Conservation (phyloP, 2,329 filamentous ascomycete species). For the Dothideomycetes sp. region DNA sequence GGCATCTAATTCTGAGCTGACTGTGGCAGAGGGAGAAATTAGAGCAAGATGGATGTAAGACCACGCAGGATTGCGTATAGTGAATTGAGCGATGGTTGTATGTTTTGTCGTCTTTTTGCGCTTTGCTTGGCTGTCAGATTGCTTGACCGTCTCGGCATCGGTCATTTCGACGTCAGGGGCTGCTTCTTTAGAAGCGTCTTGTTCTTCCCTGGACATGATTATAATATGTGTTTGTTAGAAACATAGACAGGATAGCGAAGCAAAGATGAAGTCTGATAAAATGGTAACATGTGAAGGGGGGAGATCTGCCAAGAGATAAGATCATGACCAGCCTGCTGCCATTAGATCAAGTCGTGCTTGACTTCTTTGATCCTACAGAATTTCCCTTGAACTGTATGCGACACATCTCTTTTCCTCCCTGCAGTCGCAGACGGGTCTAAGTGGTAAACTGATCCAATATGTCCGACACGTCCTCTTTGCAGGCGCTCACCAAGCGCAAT, state of each 20-base stretch:
- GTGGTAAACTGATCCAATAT: not conserved
- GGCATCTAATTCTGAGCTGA: conserved; percentile 38
- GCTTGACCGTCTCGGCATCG: not conserved
- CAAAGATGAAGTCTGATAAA: not conserved
- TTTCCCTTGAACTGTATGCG: not conserved
- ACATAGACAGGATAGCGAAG: no score
- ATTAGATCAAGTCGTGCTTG: no score
- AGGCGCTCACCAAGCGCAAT: conserved; percentile 53
- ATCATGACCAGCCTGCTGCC: no score
- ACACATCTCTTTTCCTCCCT: not conserved
- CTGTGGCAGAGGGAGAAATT: conserved; percentile 10
- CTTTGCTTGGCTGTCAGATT: not conserved
- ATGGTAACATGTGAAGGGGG: not conserved
- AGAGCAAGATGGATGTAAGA: conserved; percentile 32
- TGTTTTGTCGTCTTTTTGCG: conserved; percentile 9
- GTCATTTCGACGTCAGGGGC: not conserved
- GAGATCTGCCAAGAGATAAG: not conserved
- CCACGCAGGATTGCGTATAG: conserved; percentile 27
- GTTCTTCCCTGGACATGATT: not conserved
- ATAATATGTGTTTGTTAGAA: not conserved
- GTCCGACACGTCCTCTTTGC: conserved; percentile 1
- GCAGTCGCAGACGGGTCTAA: not conserved
- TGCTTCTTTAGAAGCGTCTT: not conserved
- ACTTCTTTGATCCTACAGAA: no score
- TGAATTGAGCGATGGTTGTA: conserved; percentile 21